These are phyloP conservation scores for Pichia sp. DNA, from an alignment of 1,139 yeast genomes.

Conservation along the genomic window DNA sequence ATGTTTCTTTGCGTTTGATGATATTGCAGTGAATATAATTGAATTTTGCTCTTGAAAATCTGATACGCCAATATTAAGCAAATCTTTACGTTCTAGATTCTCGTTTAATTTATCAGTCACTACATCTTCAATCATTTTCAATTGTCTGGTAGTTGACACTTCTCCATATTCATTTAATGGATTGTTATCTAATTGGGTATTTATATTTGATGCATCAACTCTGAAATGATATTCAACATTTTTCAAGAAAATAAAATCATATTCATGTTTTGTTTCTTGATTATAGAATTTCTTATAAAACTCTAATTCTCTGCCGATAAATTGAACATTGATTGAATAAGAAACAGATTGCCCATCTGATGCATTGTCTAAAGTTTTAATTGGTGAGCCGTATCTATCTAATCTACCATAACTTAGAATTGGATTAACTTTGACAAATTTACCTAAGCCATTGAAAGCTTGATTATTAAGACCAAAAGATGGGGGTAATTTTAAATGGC, in stretches of 20 bases:
- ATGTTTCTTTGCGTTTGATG: slow-evolving; percentile 9
- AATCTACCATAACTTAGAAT: slow-evolving; percentile 37
- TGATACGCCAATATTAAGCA: slow-evolving; percentile 17
- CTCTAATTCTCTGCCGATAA: slow-evolving; percentile 24
- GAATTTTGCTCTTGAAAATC: slow-evolving; percentile 15
- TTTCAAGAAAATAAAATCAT: slow-evolving; percentile 21
- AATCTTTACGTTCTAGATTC: slow-evolving; percentile 12
- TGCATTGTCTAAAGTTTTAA: slow-evolving; percentile 29
- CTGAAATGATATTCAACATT: slow-evolving; percentile 20
- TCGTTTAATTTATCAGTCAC: slow-evolving; percentile 14
- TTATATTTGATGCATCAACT: slow-evolving; percentile 14
- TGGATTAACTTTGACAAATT: slow-evolving; percentile 18
- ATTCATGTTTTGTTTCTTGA: slow-evolving; percentile 15
- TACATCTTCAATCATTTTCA: slow-evolving; percentile 17
- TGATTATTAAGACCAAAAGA: slow-evolving; percentile 46
- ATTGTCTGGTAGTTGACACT: slow-evolving; percentile 15
- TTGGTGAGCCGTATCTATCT: slow-evolving; percentile 32
- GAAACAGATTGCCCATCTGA: slow-evolving; percentile 21
- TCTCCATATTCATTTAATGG: slow-evolving; percentile 8
- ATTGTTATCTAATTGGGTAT: neutral
- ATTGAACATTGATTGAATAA: slow-evolving; percentile 23
- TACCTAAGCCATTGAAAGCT: slow-evolving; percentile 17
- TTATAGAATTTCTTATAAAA: slow-evolving; percentile 17
- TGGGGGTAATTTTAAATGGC: slow-evolving; percentile 54
- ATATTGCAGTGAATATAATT: slow-evolving; percentile 13